Base-by-base conservation (phyloP, 768 basidiomycete genomes). In the Pleurotus citrinopileatus region DNA sequence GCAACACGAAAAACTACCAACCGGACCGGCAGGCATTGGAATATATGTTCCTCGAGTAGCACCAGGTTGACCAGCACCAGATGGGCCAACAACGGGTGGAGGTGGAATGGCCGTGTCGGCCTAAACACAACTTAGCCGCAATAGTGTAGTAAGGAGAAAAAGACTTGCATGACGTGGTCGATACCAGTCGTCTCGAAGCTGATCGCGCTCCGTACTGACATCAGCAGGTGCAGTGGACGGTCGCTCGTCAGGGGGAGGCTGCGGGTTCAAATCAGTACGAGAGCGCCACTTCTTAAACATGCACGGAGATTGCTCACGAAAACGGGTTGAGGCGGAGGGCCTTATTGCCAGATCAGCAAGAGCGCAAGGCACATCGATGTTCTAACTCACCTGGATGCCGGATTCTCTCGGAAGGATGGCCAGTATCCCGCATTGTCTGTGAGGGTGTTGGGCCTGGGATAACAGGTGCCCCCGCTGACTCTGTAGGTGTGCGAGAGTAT, bases 11-110 rank as follows among this genome's bases (percentile, higher is more conserved):
- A 8, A 25, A 22, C 9, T 22, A 75, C 82, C 67, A 57, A 85
- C 84, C 37, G 82, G 83, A 42, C 77, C 77, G 25, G 72, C 63
- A 26, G 80, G 82, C 76, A 81, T 78, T 23, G 72, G 73, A 20
- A 72, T 61, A 61, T 76, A 77, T 7, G 61, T 67, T 17, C 65
- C 66, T 38, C 60, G 57, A 34, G 38, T 59, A 27, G 64, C 63
- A n/a, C 61, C 58, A 22, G 61, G 55, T 54, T 60, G 69, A 43
- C 54, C 54, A 20, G 58, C 54, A n/a, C 70, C 4, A n/a, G 55
- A 44, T 23, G 62, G 65, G n/a, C n/a, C n/a, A 20, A 59, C 54
- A n/a, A 70, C 4, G n/a, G 55, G 46, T 23, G 62, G 65, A 1
- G 64, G 68, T 26, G 68, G 67, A 23, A 67, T 62, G 26, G 25